phyloP scores from a whole-genome alignment of 1,284 basidiomycete species.

The Naganishia liquefaciens region DNA sequence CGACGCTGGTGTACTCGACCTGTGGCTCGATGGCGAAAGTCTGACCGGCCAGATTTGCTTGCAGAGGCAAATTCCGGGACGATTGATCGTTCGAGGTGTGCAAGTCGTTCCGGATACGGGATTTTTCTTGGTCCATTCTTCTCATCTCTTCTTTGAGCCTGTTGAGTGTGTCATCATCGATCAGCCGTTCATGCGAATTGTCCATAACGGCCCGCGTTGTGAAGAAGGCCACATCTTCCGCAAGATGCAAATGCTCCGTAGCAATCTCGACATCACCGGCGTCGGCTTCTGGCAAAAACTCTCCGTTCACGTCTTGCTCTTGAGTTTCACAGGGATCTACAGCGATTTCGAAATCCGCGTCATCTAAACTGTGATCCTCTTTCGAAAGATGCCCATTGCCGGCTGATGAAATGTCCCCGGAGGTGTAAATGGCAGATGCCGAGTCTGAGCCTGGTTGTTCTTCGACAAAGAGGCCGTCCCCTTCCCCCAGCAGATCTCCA shows the following conservation, averaged over 20 bases:
- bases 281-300: conserved; percentile 8
- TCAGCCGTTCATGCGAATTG: background rate
- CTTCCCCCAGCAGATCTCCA: background rate
- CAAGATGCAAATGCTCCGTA: background rate
- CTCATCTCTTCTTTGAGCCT: conserved; percentile 24
- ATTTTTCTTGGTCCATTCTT: conserved; percentile 20
- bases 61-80: too few relatives aligned
- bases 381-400: background rate
- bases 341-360: conserved; percentile 2
- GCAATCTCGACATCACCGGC: conserved; percentile 7
- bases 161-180: conserved; percentile 21
- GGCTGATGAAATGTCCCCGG: background rate
- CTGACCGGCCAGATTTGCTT: too few relatives aligned
- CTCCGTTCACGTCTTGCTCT: conserved; percentile 3
- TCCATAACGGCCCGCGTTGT: background rate
- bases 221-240: conserved; percentile 3
- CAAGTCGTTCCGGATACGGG: background rate
- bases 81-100: too few relatives aligned
- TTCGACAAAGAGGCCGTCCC: background rate
- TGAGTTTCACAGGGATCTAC: background rate
- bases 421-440: background rate
- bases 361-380: background rate
- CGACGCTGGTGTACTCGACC: too few relatives aligned
- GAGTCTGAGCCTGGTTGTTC: background rate
- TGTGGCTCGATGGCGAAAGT: too few relatives aligned